Percentiles rank a stretch among this genome's conserved stretches.
These are phyloP conservation scores for Akanthomyces dipterigenus DNA, from an alignment of 2,329 filamentous ascomycete genomes.

Conservation along the genomic window DNA sequence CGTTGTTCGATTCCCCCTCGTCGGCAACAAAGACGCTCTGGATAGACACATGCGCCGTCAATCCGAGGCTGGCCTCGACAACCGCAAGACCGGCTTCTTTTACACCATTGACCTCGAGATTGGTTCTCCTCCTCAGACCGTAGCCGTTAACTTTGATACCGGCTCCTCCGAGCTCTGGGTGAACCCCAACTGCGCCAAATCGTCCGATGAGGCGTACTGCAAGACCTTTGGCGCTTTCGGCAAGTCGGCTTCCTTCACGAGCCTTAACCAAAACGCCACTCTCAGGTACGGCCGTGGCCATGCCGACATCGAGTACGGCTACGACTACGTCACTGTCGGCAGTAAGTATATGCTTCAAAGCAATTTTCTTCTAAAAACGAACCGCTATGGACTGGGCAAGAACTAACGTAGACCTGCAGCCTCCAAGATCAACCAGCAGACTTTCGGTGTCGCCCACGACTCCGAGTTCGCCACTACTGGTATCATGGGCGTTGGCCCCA, in stretches of 20 bases:
- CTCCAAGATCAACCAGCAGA: conserved; percentile 26
- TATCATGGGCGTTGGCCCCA: conserved; percentile 30
- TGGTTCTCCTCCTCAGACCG: conserved; percentile 31
- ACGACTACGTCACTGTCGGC: conserved; percentile 27
- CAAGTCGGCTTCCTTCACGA: conserved; percentile 23
- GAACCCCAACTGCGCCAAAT: conserved; percentile 31
- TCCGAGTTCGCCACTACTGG: conserved; percentile 24
- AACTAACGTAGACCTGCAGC: conserved; percentile 15
- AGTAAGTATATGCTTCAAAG: conserved; percentile 20
- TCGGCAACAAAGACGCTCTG: conserved; percentile 21
- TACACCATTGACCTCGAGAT: conserved; percentile 33
- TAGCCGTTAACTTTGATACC: conserved; percentile 35
- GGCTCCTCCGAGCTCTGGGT: conserved; percentile 37
- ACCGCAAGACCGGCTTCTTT: conserved; percentile 26
- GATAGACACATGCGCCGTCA: conserved; percentile 25
- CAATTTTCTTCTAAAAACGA: not conserved
- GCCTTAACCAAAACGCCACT: conserved; percentile 20
- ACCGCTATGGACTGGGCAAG: too few species aligned
- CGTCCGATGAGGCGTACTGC: conserved; percentile 23
- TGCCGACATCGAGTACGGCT: conserved; percentile 27
- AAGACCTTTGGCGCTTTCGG: conserved; percentile 24
- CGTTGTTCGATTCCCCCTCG: conserved; percentile 25
- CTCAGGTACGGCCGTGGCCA: conserved; percentile 28
- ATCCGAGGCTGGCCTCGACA: conserved; percentile 18
- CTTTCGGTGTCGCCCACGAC: conserved; percentile 30